A percentile compares a stretch with the other conserved stretches of the same genome.
phyloP scores from a whole-genome alignment of 805 yeast genomes.

The Kodamaea kakaduensis region DNA sequence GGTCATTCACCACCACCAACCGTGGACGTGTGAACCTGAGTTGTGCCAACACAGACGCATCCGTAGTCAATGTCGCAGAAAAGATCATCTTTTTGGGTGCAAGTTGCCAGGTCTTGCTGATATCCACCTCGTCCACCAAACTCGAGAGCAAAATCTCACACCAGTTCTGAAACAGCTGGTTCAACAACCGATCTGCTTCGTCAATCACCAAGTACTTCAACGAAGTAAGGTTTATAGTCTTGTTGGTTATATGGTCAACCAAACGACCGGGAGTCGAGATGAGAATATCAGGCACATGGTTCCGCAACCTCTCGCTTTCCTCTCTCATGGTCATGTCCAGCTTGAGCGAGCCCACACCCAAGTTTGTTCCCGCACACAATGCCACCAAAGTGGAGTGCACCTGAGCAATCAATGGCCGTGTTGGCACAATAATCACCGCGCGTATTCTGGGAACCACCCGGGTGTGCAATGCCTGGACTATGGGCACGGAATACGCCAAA shows the following conservation, averaged over 20 bases:
- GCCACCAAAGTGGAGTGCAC: constrained; percentile 62
- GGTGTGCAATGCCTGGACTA: constrained; percentile 60
- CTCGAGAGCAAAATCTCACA: constrained; percentile 49
- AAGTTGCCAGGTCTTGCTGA: constrained; percentile 31
- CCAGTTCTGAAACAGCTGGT: constrained; percentile 95
- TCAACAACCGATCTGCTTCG: constrained; percentile 78
- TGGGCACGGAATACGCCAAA: constrained; percentile 79
- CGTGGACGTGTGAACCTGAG: constrained; percentile 70
- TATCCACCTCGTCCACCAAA: constrained; percentile 22
- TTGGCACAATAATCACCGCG: constrained; percentile 82
- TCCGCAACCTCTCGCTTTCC: constrained; percentile 51
- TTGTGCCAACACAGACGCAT: constrained; percentile 78
- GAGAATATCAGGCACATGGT: constrained; percentile 59
- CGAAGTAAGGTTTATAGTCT: constrained; percentile 44
- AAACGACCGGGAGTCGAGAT: constrained; percentile 77
- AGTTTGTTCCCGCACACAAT: constrained; percentile 58
- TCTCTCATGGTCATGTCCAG: constrained; percentile 52
- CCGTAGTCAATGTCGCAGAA: constrained; percentile 91
- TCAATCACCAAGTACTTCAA: constrained; percentile 67
- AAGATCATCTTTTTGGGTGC: constrained; percentile 65
- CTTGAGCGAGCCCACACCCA: constrained; percentile 60
- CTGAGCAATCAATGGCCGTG: constrained; percentile 81
- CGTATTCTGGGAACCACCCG: constrained; percentile 70
- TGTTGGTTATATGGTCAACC: constrained; percentile 62
- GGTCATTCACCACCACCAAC: constrained; percentile 66